Evolutionary conservation across 768 basidiomycete species (phyloP).

Genomic region (Lepiota venenata): DNA sequence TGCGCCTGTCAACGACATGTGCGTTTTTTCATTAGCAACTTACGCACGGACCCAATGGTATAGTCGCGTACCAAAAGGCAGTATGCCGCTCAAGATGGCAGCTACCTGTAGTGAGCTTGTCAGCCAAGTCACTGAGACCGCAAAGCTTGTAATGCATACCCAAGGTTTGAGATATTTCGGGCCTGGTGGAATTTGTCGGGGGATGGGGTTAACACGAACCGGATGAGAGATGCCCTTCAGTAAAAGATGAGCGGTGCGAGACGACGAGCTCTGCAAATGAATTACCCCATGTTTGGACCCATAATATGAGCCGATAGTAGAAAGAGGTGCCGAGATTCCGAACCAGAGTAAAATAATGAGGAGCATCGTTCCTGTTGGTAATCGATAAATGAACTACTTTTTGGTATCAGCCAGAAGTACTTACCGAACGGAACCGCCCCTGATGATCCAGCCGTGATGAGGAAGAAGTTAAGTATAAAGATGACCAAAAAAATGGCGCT

Average conservation of each 20-base stretch:
- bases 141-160: slow-evolving; percentile 39
- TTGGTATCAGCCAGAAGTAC: slow-evolving; percentile 11
- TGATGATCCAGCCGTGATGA: slow-evolving; percentile 80
- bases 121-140: background rate
- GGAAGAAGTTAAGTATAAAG: slow-evolving; percentile 89
- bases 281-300: slow-evolving; percentile 86
- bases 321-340: slow-evolving; percentile 89
- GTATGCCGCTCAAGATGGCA: slow-evolving; percentile 80
- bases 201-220: slow-evolving; percentile 88
- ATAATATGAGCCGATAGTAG: slow-evolving; percentile 80
- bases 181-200: slow-evolving; percentile 89
- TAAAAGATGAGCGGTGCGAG: slow-evolving; percentile 8
- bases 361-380: slow-evolving; percentile 67
- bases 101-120: slow-evolving; percentile 43
- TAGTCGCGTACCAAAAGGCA: slow-evolving; percentile 74
- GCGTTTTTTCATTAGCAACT: background rate
- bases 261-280: background rate
- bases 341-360: slow-evolving; percentile 88
- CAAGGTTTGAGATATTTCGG: slow-evolving; percentile 83
- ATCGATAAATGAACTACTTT: background rate
- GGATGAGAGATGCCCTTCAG: slow-evolving; percentile 71
- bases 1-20: slow-evolving; percentile 54
- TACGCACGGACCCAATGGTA: background rate
- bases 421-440: slow-evolving; percentile 94
- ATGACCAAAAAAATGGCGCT: slow-evolving; percentile 83